Conservation (phyloP, 2,329 filamentous ascomycete species). For the Pseudogymnoascus sp. region DNA sequence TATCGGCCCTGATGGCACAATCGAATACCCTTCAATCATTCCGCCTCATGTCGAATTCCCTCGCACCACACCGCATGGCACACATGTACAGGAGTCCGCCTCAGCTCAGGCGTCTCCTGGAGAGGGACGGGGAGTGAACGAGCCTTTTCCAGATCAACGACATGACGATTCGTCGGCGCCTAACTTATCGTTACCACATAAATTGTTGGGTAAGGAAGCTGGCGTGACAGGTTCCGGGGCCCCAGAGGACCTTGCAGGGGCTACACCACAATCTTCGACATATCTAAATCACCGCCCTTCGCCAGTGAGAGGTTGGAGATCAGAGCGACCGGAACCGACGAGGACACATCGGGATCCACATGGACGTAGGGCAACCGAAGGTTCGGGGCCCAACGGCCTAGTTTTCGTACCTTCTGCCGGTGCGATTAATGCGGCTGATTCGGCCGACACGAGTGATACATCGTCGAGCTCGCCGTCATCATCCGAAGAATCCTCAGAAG, state of each 20-base stretch:
- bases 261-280: not conserved
- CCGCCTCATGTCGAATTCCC: slow-evolving; percentile 8
- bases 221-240: not conserved
- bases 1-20: not conserved
- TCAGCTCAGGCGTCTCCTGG: not conserved
- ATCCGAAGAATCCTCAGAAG: slow-evolving; percentile 1
- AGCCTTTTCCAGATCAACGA: not conserved
- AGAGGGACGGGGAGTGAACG: not conserved
- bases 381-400: not conserved
- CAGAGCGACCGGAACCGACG: not conserved
- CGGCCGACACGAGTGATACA: not conserved
- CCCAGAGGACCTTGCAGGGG: no score
- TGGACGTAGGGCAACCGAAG: not conserved
- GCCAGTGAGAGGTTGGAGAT: not conserved
- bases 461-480: not conserved
- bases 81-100: not conserved
- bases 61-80: not conserved
- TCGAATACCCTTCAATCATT: not conserved
- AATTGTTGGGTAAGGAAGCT: not conserved
- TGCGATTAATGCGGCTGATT: not conserved
- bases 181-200: not conserved
- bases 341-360: not conserved
- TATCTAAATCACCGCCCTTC: not conserved
- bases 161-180: not conserved
- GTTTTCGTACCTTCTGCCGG: not conserved